Evolutionary conservation across 1,284 basidiomycete species (phyloP).

Genomic region (Kwoniella shivajii): DNA sequence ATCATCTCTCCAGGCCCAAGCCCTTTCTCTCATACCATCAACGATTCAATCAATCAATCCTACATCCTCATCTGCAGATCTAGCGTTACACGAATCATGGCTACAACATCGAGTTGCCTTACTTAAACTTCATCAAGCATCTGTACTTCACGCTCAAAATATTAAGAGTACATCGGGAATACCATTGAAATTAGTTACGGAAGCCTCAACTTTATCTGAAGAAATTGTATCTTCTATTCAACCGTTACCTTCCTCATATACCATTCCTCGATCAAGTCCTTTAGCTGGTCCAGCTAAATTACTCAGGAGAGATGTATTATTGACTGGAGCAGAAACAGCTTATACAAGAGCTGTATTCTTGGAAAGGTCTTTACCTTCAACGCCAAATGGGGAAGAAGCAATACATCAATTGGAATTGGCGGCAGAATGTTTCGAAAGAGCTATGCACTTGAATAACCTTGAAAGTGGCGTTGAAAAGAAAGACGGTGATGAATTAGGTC

Average conservation of each 20-base stretch:
- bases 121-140: conserved; percentile 71
- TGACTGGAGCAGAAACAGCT: conserved; percentile 57
- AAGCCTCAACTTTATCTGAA: conserved; percentile 68
- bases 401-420: conserved; percentile 58
- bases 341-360: conserved; percentile 52
- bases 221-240: conserved; percentile 64
- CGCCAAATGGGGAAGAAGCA: conserved; percentile 57
- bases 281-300: conserved; percentile 28
- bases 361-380: conserved; percentile 56
- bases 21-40: conserved; percentile 79
- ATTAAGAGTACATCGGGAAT: neutral
- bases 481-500: conserved; percentile 33
- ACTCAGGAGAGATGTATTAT: conserved; percentile 51
- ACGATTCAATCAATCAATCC: conserved; percentile 47
- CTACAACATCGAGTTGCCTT: conserved; percentile 72
- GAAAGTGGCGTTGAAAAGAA: conserved; percentile 55
- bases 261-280: conserved; percentile 33
- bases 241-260: conserved; percentile 45
- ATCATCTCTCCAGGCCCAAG: conserved; percentile 77
- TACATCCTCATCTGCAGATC: conserved; percentile 62
- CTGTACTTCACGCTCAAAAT: conserved; percentile 64
- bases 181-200: conserved; percentile 62
- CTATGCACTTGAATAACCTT: conserved; percentile 51
- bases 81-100: conserved; percentile 65
- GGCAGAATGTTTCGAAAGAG: conserved; percentile 63